Evolutionary conservation across 2,329 filamentous ascomycete genomes (phyloP).

Genomic region (Paramyrothecium roridum): DNA sequence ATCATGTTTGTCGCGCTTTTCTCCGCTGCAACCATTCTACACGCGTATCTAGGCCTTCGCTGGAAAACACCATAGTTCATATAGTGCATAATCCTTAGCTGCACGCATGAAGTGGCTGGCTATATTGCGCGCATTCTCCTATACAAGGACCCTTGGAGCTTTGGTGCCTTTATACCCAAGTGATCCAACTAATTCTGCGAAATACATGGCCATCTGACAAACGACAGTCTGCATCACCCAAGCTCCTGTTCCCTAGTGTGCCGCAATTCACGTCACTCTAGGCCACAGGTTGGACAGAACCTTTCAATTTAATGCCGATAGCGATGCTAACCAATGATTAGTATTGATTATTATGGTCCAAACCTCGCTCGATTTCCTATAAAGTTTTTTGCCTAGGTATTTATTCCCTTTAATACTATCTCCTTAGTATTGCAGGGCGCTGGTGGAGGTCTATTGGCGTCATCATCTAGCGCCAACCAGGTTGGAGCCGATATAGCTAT

Average conservation of each 20-base stretch:
- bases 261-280: slow-evolving; percentile 22
- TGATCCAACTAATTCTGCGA: no score
- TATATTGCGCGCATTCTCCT: slow-evolving; percentile 55
- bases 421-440: slow-evolving; percentile 48
- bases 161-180: slow-evolving; percentile 58
- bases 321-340: slow-evolving; percentile 5
- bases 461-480: slow-evolving; percentile 29
- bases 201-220: no score
- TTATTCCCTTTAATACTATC: slow-evolving; percentile 45
- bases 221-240: slow-evolving; percentile 37
- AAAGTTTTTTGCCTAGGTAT: slow-evolving; percentile 28
- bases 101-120: slow-evolving; percentile 51
- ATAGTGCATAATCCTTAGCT: slow-evolving; percentile 46
- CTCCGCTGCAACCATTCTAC: slow-evolving; percentile 37
- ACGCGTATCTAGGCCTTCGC: slow-evolving; percentile 32
- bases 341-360: slow-evolving; percentile 26
- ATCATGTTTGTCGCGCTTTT: slow-evolving; percentile 34
- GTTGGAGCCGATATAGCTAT: slow-evolving; percentile 45
- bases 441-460: slow-evolving; percentile 42
- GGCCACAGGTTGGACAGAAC: slow-evolving; percentile 7
- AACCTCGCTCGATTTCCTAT: slow-evolving; percentile 28
- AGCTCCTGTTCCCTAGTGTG: slow-evolving; percentile 31
- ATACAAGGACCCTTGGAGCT: slow-evolving; percentile 50
- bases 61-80: slow-evolving; percentile 37
- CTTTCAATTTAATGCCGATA: no score